phyloP scores from a whole-genome alignment of 2,329 filamentous ascomycete genomes.

The Arthrocladium fulminans region DNA sequence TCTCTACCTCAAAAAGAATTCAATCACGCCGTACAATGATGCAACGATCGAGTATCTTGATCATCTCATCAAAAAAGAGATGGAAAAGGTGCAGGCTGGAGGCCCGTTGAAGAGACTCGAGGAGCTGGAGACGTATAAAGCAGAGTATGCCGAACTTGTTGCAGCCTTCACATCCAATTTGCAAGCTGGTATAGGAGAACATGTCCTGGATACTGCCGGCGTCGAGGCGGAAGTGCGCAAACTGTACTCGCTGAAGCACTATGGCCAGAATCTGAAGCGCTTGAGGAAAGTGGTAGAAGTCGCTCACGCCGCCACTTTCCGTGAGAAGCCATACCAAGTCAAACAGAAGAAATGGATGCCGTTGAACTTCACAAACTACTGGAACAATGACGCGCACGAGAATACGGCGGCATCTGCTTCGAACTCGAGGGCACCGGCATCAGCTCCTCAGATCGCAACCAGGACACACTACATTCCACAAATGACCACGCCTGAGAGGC shows the following conservation, averaged over 20 bases:
- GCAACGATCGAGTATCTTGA: constrained; percentile 34
- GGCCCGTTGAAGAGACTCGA: constrained; percentile 9
- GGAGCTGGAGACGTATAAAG: background rate
- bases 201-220: constrained; percentile 10
- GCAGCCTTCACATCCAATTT: background rate
- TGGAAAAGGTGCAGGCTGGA: constrained; percentile 26
- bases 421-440: background rate
- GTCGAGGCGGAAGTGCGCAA: constrained; percentile 20
- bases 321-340: constrained; percentile 16
- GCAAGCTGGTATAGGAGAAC: background rate
- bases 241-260: constrained; percentile 24
- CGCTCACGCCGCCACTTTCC: constrained; percentile 20
- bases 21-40: constrained; percentile 35
- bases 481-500: background rate
- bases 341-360: background rate
- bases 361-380: background rate
- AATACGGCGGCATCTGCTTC: background rate
- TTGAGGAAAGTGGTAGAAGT: constrained; percentile 15
- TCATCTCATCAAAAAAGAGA: constrained; percentile 31
- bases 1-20: constrained; percentile 32
- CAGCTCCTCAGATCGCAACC: background rate
- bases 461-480: background rate
- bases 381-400: background rate
- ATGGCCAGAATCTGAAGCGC: constrained; percentile 19
- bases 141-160: background rate